phyloP scores from a whole-genome alignment of 2,329 filamentous ascomycete species.

The Colletotrichum sp. region DNA sequence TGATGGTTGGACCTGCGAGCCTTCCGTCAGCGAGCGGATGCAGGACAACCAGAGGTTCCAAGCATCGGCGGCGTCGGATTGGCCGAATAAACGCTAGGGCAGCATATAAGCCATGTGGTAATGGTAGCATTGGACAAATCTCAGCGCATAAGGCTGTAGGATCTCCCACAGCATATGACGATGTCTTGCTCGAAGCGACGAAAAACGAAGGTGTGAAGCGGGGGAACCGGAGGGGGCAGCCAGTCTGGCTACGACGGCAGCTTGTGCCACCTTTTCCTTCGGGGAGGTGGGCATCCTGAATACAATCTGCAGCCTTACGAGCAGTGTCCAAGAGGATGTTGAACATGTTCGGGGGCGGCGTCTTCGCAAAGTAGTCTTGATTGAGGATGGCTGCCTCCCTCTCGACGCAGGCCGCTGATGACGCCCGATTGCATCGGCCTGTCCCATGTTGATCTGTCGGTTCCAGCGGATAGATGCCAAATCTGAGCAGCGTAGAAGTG shows the following conservation, averaged over 20 bases:
- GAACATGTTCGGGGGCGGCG: neutral
- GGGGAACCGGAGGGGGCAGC: neutral
- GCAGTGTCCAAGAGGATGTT: neutral
- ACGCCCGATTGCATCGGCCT: neutral
- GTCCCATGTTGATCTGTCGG: neutral
- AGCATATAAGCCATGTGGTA: neutral
- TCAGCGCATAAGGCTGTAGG: neutral
- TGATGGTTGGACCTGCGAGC: neutral
- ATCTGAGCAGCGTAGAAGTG: neutral
- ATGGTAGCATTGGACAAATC: neutral
- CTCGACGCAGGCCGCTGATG: neutral
- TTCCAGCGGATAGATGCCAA: neutral
- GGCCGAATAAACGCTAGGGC: neutral
- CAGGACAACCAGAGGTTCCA: neutral
- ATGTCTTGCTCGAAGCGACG: neutral
- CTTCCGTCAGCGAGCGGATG: neutral
- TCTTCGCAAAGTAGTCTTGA: neutral
- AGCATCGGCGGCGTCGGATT: neutral
- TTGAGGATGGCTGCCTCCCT: neutral
- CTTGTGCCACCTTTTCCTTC: neutral
- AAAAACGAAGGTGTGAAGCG: neutral
- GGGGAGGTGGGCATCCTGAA: neutral
- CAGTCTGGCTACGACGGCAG: neutral
- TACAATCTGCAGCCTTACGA: neutral
- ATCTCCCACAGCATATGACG: neutral